Conservation (phyloP, 2,329 filamentous ascomycete genomes). For the Mycosphaerelloides madeirae region DNA sequence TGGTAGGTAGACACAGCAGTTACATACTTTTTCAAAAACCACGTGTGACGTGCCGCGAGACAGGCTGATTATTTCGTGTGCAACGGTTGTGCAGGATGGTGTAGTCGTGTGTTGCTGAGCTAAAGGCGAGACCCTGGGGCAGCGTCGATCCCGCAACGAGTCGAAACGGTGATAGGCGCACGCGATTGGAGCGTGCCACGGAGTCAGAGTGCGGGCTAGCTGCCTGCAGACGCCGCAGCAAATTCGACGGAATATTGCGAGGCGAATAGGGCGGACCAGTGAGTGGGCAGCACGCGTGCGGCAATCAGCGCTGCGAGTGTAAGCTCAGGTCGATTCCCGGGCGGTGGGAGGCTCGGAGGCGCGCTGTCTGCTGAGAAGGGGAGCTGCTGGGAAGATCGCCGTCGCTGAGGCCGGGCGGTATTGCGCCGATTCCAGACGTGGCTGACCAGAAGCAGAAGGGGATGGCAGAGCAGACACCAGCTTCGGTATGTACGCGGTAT, state of each 20-base stretch:
- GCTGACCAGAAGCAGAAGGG: not conserved
- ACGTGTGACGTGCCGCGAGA: slow-evolving; percentile 16
- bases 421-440: no score
- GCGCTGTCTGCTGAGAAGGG: slow-evolving; percentile 3
- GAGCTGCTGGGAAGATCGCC: not conserved
- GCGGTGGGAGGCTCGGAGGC: not conserved
- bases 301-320: slow-evolving; percentile 2
- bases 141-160: slow-evolving; percentile 14
- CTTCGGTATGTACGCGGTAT: no score
- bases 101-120: slow-evolving; percentile 12
- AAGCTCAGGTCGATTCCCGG: slow-evolving; percentile 9
- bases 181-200: slow-evolving; percentile 6
- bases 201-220: slow-evolving; percentile 15
- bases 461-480: slow-evolving; percentile 2
- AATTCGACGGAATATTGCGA: slow-evolving; percentile 19
- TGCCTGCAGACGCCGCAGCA: slow-evolving; percentile 21
- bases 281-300: slow-evolving; percentile 11
- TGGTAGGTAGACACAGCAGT: slow-evolving; percentile 14
- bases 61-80: slow-evolving; percentile 12
- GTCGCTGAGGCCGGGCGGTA: not conserved
- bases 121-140: slow-evolving; percentile 17
- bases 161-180: slow-evolving; percentile 17
- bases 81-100: slow-evolving; percentile 5
- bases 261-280: slow-evolving; percentile 19
- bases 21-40: slow-evolving; percentile 15